A percentile compares a stretch with the other conserved stretches of the same genome.
Evolutionary conservation across 306 rosid species (phyloP).

Genomic region (Leucaena leucocephala): DNA sequence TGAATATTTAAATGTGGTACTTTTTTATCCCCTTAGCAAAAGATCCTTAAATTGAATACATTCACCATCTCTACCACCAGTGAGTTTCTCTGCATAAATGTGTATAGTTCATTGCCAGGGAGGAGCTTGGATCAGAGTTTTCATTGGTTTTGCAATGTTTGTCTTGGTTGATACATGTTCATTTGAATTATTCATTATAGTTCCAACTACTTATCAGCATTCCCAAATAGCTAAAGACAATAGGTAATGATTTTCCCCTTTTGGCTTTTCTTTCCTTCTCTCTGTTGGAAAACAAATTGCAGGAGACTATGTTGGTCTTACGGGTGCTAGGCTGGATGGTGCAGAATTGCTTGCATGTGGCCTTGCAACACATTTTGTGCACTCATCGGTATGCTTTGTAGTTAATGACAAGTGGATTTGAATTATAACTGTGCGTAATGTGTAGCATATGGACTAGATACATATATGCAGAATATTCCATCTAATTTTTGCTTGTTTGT

Average conservation of each 20-base stretch:
- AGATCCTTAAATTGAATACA: slow-evolving; percentile 18
- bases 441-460: neutral
- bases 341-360: slow-evolving; percentile 96
- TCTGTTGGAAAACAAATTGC: slow-evolving; percentile 46
- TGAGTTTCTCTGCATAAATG: slow-evolving; percentile 15
- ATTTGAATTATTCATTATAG: slow-evolving; percentile 14
- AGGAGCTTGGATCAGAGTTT: neutral
- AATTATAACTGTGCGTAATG: neutral
- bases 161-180: slow-evolving; percentile 1
- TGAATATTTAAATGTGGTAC: slow-evolving; percentile 23
- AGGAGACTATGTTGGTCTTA: slow-evolving; percentile 96
- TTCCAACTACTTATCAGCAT: slow-evolving; percentile 26
- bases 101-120: neutral
- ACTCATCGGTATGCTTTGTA: slow-evolving; percentile 61
- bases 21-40: slow-evolving; percentile 3
- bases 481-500: neutral
- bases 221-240: slow-evolving; percentile 17
- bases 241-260: neutral
- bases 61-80: slow-evolving; percentile 6
- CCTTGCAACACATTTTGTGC: slow-evolving; percentile 95
- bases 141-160: neutral
- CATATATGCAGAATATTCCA: neutral
- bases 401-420: neutral
- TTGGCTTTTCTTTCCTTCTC: slow-evolving; percentile 17
- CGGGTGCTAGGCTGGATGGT: slow-evolving; percentile 90